These are phyloP conservation scores for Micractinium sp. DNA, from an alignment of 139 green algal genomes.

Conservation along the genomic window DNA sequence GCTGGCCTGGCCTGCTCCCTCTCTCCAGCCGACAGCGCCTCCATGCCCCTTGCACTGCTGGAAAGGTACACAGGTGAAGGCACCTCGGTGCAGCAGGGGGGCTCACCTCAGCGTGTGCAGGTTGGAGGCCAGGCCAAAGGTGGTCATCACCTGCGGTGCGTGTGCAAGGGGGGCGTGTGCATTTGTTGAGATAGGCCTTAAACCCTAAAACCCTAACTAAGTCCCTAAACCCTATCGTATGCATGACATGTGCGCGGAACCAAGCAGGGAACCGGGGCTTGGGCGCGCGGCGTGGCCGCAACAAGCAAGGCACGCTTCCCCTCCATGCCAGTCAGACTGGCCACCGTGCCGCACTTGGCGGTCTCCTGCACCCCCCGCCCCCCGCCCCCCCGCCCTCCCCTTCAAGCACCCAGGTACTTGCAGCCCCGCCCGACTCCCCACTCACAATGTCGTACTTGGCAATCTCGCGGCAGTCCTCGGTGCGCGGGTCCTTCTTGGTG, in stretches of 20 bases:
- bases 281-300: not conserved
- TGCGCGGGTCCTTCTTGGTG: not conserved
- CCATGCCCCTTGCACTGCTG: no score
- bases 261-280: not conserved
- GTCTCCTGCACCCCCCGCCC: no score
- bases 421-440: no score
- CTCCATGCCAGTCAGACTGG: not conserved
- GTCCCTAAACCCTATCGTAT: no score
- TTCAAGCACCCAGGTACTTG: no score
- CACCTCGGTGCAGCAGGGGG: no score
- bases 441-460: conserved; percentile 28
- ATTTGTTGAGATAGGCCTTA: not conserved
- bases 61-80: no score
- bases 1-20: no score
- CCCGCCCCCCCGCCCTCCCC: no score
- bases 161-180: not conserved
- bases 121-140: conserved; percentile 21
- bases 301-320: not conserved
- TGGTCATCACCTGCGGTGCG: conserved; percentile 28
- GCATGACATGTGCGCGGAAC: no score
- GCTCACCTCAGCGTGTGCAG: conserved; percentile 11
- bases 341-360: not conserved
- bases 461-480: conserved; percentile 33
- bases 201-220: no score
- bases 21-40: no score